Evolutionary conservation across 345 rosid species (phyloP).

Genomic region (Salix brachista): DNA sequence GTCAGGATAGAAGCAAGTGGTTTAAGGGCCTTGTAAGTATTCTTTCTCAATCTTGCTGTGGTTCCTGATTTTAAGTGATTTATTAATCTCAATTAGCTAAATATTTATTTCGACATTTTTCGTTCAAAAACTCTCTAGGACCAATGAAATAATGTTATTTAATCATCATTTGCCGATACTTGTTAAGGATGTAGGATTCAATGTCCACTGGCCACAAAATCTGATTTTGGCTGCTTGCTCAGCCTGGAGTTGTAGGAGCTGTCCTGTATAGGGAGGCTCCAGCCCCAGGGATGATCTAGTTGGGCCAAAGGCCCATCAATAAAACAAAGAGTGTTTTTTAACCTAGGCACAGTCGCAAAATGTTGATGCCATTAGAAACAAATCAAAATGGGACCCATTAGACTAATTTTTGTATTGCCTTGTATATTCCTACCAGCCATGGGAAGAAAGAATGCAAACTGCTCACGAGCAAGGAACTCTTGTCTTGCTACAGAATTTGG

Average conservation of each 20-base stretch:
- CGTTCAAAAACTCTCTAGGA: background rate
- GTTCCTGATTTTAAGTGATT: background rate
- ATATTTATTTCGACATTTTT: background rate
- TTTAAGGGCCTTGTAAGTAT: constrained; percentile 66
- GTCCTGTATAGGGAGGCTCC: background rate
- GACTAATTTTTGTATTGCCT: constrained; percentile 17
- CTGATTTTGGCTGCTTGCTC: background rate
- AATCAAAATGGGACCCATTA: background rate
- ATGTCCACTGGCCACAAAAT: background rate
- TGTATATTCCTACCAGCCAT: constrained; percentile 45
- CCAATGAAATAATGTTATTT: background rate
- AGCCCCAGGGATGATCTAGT: background rate
- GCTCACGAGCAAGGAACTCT: constrained; percentile 52
- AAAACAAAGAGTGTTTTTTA: background rate
- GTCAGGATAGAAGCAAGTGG: constrained; percentile 80
- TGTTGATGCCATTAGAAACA: background rate
- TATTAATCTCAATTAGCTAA: background rate
- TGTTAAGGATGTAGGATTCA: background rate
- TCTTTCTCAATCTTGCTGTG: background rate
- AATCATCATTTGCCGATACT: background rate
- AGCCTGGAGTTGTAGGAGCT: background rate
- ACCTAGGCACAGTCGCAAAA: background rate
- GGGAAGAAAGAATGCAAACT: constrained; percentile 58
- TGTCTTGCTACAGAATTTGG: constrained; percentile 72
- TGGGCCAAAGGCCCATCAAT: background rate